Evolutionary conservation across 2,329 filamentous ascomycete species (phyloP), one percentile per base, ranked within the genome.

Genomic region (Colletotrichum scovillei): DNA sequence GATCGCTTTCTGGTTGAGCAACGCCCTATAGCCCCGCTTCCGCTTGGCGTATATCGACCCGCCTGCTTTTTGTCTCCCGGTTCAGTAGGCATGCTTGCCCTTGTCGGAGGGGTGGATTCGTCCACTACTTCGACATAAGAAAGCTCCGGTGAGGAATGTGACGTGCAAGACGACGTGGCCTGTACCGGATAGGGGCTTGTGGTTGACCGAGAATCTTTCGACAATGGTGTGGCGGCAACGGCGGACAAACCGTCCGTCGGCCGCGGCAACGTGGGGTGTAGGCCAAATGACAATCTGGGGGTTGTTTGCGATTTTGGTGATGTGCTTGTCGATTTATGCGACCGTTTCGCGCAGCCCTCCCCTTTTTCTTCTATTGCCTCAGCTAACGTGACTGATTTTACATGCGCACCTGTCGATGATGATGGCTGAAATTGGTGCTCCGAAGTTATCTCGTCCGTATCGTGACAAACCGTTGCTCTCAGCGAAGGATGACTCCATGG

Each of bases 1-100:
- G 38, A 63, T 42, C 42, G 22, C 59, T 67, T 67, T 56, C 56
- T 67, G 28, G 65, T 59, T 59, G 28, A 24, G 22, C 9, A 38
- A 55, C 24, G 46, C 55, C 56, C 65, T 60, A 42, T 42, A 38
- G 35, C 65, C 28, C 22, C 52, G 56, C 65, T 35, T 38, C 26
- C 32, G n/a, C 56, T 53, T 67, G 19, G 26, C 16, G 42, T n/a
- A 55, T 35, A 8, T 22, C 56, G 16, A 49, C n/a, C 52, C n/a
- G 63, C 30, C 35, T 65, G n/a, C 26, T 35, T 22, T 24, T 22
- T 55, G 28, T n/a, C 16, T 16, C 35, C 28, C n/a, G 28, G 8
- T 19, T 19, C 19, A 14, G 30, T 4, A 56, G 63, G 63, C 52
- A 28, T 28, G 52, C n/a, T 28, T 19, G 16, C 3, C 63, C 56